phyloP scores from a whole-genome alignment of 495 filamentous ascomycete species.

The Massariosphaeria phaeospora region DNA sequence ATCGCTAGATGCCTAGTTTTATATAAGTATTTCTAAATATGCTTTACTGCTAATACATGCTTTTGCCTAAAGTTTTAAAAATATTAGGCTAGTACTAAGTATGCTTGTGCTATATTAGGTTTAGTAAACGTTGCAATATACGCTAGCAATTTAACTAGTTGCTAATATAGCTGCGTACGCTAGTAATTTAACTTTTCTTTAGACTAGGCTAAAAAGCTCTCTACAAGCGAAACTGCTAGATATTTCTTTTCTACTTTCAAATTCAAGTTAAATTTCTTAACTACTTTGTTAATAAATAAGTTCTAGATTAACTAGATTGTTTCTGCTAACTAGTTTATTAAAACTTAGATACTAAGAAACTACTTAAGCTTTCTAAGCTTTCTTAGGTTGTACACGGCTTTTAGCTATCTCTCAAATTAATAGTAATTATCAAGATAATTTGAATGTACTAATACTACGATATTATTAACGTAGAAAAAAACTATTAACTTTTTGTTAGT shows the following conservation, averaged over 20 bases:
- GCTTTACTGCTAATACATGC: conserved; percentile 1
- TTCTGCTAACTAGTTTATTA: background rate
- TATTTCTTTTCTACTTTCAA: background rate
- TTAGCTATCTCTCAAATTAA: background rate
- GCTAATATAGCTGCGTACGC: background rate
- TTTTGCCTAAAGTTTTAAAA: conserved; percentile 2
- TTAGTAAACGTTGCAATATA: background rate
- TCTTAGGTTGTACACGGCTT: background rate
- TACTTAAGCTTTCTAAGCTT: background rate
- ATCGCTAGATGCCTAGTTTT: conserved; percentile 9
- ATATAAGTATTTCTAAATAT: conserved; percentile 1
- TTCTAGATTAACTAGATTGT: background rate
- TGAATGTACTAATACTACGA: conserved; percentile 13
- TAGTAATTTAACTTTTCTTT: background rate
- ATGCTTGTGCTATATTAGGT: conserved; percentile 8
- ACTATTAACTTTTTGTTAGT: conserved; percentile 7
- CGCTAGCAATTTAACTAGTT: background rate
- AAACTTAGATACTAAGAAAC: conserved; percentile 1
- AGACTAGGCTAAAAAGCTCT: background rate
- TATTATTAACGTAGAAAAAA: conserved; percentile 21
- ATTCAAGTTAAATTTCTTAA: background rate
- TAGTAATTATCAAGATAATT: background rate
- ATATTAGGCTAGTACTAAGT: conserved; percentile 2
- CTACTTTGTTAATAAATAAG: conserved; percentile 8
- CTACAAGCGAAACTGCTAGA: background rate